Evolutionary conservation across 345 rosid genomes (phyloP).

Genomic region (Hibiscus syriacus): DNA sequence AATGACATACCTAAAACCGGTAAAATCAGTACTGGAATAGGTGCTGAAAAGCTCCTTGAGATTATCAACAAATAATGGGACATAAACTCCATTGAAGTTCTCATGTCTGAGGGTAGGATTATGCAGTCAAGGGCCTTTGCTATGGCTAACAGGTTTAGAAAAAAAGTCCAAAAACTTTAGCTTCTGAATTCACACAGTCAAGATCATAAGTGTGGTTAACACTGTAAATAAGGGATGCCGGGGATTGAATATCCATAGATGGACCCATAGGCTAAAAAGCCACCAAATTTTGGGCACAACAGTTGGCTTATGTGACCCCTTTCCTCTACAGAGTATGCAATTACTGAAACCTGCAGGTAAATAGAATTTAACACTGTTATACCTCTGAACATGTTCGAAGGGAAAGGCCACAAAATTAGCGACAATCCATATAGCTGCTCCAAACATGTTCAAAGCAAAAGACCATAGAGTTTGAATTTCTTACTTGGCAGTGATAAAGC

Average conservation of each 20-base stretch:
- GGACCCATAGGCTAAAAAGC: slow-evolving; percentile 44
- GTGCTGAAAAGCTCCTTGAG: slow-evolving; percentile 44
- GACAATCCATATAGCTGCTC: neutral
- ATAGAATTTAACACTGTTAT: neutral
- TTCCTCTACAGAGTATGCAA: slow-evolving; percentile 49
- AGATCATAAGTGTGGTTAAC: slow-evolving; percentile 32
- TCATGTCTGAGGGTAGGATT: slow-evolving; percentile 48
- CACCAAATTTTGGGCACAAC: slow-evolving; percentile 43
- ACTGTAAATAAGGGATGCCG: slow-evolving; percentile 39
- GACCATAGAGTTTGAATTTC: neutral
- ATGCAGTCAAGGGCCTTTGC: slow-evolving; percentile 60
- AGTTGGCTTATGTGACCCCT: slow-evolving; percentile 57
- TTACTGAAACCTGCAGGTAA: slow-evolving; percentile 31
- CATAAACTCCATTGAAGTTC: slow-evolving; percentile 43
- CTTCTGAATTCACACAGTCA: slow-evolving; percentile 25
- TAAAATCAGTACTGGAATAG: slow-evolving; percentile 38
- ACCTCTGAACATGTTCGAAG: neutral
- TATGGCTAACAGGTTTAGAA: slow-evolving; percentile 60
- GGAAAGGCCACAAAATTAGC: neutral
- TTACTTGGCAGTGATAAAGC: slow-evolving; percentile 33
- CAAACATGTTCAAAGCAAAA: neutral
- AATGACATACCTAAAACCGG: slow-evolving; percentile 43
- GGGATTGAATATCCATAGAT: slow-evolving; percentile 30
- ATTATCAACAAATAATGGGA: slow-evolving; percentile 56
- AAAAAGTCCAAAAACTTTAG: slow-evolving; percentile 46